Evolutionary conservation across 2,329 filamentous ascomycete genomes (phyloP).

Genomic region (Calonectria pseudoturangicola): DNA sequence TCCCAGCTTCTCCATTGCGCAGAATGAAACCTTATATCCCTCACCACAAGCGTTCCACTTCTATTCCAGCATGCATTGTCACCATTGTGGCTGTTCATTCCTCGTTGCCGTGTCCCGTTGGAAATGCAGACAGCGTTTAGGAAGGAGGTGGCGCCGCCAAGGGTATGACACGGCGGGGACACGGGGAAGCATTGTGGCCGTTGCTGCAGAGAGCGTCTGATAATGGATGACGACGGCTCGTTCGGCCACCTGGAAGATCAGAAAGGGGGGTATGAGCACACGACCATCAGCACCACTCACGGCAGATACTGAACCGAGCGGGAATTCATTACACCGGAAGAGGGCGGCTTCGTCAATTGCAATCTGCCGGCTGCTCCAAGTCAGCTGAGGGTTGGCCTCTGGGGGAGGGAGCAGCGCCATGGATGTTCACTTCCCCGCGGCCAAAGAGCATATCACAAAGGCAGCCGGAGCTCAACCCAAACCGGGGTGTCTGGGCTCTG

Average conservation of each 20-base stretch:
- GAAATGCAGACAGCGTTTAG: neutral
- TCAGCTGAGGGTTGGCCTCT: neutral
- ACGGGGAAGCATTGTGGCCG: neutral
- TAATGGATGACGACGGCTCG: slow-evolving; percentile 28
- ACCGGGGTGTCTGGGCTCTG: neutral
- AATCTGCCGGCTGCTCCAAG: neutral
- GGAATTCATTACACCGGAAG: neutral
- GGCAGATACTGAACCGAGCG: slow-evolving; percentile 14
- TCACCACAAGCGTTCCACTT: slow-evolving; percentile 13
- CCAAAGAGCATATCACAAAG: slow-evolving; percentile 3
- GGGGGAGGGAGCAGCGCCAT: neutral
- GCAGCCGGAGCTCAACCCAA: slow-evolving; percentile 15
- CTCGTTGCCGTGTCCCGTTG: slow-evolving; percentile 12
- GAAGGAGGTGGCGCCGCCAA: slow-evolving; percentile 23
- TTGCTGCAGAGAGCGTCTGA: slow-evolving; percentile 36
- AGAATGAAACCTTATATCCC: slow-evolving; percentile 25
- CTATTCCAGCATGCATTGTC: neutral
- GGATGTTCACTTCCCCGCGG: slow-evolving; percentile 3
- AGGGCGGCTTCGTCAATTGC: neutral
- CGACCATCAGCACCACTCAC: slow-evolving; percentile 29
- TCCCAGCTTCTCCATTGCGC: slow-evolving; percentile 15
- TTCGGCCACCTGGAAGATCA: slow-evolving; percentile 43
- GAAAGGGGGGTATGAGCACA: slow-evolving; percentile 35
- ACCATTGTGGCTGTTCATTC: slow-evolving; percentile 5
- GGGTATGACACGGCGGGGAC: slow-evolving; percentile 10